phyloP scores from a whole-genome alignment of 2,329 filamentous ascomycete species.

The Aspergillus quadrilineatus region DNA sequence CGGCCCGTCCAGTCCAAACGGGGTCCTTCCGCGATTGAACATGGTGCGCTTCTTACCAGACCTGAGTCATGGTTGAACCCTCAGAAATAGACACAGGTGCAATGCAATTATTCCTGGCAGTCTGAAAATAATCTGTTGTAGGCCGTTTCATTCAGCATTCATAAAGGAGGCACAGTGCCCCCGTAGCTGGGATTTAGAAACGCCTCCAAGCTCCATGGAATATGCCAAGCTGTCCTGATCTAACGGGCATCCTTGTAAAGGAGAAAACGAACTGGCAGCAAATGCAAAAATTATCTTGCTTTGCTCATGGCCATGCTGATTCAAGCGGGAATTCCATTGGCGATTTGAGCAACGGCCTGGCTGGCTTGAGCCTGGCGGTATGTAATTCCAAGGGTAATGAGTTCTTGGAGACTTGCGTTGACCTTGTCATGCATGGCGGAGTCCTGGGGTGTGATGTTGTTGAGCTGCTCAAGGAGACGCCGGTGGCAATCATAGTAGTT shows the following conservation, averaged over 20 bases:
- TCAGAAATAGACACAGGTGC: conserved; percentile 2
- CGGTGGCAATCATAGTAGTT: conserved; percentile 44
- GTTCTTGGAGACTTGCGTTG: conserved; percentile 46
- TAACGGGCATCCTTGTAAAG: neutral
- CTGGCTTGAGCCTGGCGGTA: conserved; percentile 45
- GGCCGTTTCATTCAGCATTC: conserved; percentile 5
- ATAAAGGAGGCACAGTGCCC: neutral
- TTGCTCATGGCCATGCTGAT: conserved; percentile 7
- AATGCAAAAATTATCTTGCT: neutral
- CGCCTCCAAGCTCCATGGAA: conserved; percentile 1
- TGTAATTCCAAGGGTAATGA: conserved; percentile 44
- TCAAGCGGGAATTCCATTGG: conserved; percentile 37
- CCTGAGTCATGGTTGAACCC: neutral
- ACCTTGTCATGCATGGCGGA: conserved; percentile 44
- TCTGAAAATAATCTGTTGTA: neutral
- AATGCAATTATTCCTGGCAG: neutral
- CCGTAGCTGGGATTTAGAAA: conserved; percentile 1
- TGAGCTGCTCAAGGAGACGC: conserved; percentile 40
- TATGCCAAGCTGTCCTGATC: neutral
- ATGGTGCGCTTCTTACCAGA: conserved; percentile 6
- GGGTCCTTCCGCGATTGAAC: conserved; percentile 1
- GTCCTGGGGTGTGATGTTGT: conserved; percentile 42
- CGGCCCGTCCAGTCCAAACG: neutral
- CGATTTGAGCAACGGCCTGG: conserved; percentile 37
- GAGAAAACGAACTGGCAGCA: neutral